These are phyloP conservation scores for Aureobasidium sp. DNA, from an alignment of 2,329 filamentous ascomycete genomes.

Conservation along the genomic window DNA sequence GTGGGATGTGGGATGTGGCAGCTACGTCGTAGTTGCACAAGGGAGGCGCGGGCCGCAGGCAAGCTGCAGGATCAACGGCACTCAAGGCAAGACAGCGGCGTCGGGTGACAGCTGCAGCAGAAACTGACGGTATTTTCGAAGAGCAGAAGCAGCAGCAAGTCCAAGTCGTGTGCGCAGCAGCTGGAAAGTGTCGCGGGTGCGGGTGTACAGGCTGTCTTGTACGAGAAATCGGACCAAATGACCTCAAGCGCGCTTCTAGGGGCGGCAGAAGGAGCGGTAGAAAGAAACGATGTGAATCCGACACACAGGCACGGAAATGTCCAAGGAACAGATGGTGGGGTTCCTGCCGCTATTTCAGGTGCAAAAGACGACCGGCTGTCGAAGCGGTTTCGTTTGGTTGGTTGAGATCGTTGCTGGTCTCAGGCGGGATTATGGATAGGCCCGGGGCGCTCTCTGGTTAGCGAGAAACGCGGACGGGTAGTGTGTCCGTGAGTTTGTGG, in stretches of 20 bases:
- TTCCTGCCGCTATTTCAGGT: conserved; percentile 15
- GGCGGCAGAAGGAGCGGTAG: conserved; percentile 16
- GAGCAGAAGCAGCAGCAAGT: background rate
- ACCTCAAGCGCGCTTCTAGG: conserved; percentile 16
- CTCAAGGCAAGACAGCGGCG: conserved; percentile 12
- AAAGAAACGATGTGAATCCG: conserved; percentile 16
- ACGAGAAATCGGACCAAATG: conserved; percentile 6
- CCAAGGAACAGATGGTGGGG: conserved; percentile 16
- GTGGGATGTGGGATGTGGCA: conserved; percentile 1
- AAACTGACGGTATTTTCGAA: background rate
- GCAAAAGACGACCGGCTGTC: conserved; percentile 8
- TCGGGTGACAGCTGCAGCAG: conserved; percentile 14
- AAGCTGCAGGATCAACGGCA: conserved; percentile 15
- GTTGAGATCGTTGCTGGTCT: conserved; percentile 12
- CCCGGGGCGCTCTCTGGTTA: conserved; percentile 9
- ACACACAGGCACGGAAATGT: conserved; percentile 15
- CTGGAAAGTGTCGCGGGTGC: background rate
- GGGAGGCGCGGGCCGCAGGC: conserved; percentile 16
- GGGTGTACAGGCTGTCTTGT: conserved; percentile 9
- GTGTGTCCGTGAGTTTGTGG: conserved; percentile 6
- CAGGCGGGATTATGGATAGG: conserved; percentile 8
- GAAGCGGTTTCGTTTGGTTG: conserved; percentile 13
- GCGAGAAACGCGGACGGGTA: conserved; percentile 13
- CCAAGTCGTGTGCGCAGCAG: background rate
- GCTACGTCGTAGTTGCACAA: conserved; percentile 13